Evolutionary conservation across 2,329 filamentous ascomycete species (phyloP), one percentile per base, ranked within the genome.

Genomic region (Mycosphaerelloides madeirae): DNA sequence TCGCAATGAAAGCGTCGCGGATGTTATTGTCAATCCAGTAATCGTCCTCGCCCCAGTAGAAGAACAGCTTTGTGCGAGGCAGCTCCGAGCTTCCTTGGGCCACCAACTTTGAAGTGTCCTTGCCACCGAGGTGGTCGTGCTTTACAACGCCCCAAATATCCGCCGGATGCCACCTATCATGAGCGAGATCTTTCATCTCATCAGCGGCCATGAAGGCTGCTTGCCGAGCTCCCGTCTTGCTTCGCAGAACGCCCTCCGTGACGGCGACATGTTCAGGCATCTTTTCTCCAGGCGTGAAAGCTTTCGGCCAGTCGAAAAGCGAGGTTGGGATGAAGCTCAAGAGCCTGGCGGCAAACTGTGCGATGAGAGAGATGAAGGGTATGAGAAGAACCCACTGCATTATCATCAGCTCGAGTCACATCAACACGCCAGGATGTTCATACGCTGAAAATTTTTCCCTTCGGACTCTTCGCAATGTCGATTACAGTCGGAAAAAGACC

Each of bases 1-100:
- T 54, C 31, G 60, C 62, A 36, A 82, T 74, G 29, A 83, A 65
- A 31, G 72, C 70, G 53, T 81, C 75, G 29, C 78, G 66, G 22
- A 78, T 80, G 54, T 68, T 65, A 50, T 79, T 70, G 1, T 78
- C 77, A 19, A 83, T 76, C 79, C 79, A 83, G 55, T 80, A 77
- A 56, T 83, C 80, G 37, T 75, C 65, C 29, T 73, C 65, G 1
- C 76, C 79, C 60, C 80, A 83, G 52, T 80, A 74, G 56, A 83
- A 80, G 40, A 73, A 72, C 32, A 83, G 49, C 39, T 70, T 71
- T 3, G 72, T 65, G 2, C 69, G 60, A 6, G 67, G 58, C 5
- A 25, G 22, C 5, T 25, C 9, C 22, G 22, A 5, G 9, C 9
- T 9, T 35, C 19, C 67, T 29, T 14, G 31, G 6, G 29, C 36